These are phyloP conservation scores for Isabelozyma rhagii DNA, from an alignment of 805 yeast species.

Conservation along the genomic window DNA sequence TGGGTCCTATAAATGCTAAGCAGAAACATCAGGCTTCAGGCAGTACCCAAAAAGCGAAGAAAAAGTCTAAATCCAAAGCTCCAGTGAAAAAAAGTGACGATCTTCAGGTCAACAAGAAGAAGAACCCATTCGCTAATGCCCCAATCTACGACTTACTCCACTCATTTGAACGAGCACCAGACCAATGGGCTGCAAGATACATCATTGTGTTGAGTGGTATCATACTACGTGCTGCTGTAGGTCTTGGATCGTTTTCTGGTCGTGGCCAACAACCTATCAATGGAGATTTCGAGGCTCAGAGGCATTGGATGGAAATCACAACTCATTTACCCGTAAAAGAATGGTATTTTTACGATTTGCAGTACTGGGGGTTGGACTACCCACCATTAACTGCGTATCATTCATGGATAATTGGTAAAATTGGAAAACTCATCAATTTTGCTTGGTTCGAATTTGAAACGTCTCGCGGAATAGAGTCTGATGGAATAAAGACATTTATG, in stretches of 20 bases:
- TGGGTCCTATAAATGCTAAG: background rate
- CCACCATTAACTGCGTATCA: constrained; percentile 97
- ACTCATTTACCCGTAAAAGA: constrained; percentile 63
- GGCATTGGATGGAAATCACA: constrained; percentile 97
- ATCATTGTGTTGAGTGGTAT: constrained; percentile 70
- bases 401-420: constrained; percentile 71
- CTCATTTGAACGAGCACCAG: constrained; percentile 75
- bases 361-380: constrained; percentile 96
- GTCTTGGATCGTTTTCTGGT: constrained; percentile 88
- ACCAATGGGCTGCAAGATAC: constrained; percentile 88
- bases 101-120: background rate
- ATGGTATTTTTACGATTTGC: constrained; percentile 89
- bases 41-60: background rate
- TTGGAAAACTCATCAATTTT: constrained; percentile 64
- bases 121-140: constrained; percentile 29
- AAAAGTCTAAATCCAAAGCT: background rate
- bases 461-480: constrained; percentile 74
- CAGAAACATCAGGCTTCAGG: background rate
- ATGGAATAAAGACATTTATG: constrained; percentile 77
- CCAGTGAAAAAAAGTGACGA: background rate
- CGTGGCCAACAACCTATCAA: constrained; percentile 65
- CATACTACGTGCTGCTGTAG: constrained; percentile 78
- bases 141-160: constrained; percentile 77
- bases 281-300: constrained; percentile 97
- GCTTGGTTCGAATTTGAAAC: constrained; percentile 71